Conservation (phyloP, 352 stramenopile genomes). For the Phytophthora boehmeriae region DNA sequence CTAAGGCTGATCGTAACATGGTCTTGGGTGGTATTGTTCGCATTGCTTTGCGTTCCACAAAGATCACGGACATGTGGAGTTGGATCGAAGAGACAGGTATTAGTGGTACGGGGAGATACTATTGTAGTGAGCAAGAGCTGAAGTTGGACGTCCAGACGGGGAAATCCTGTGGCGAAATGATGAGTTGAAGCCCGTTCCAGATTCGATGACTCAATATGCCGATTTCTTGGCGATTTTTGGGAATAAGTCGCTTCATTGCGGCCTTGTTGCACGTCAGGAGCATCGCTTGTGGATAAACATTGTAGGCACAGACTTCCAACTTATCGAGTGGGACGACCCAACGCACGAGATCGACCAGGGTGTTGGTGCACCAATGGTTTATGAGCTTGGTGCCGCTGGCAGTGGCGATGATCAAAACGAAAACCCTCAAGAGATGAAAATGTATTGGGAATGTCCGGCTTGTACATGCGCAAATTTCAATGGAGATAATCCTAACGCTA, state of each 20-base stretch:
- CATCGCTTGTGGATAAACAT: slow-evolving; percentile 91
- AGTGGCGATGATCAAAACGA: slow-evolving; percentile 12
- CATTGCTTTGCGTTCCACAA: slow-evolving; percentile 69
- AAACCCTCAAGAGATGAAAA: slow-evolving; percentile 66
- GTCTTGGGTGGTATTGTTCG: slow-evolving; percentile 72
- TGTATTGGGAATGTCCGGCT: slow-evolving; percentile 88
- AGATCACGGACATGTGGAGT: slow-evolving; percentile 62
- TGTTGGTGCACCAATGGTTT: slow-evolving; percentile 68
- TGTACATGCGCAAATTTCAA: slow-evolving; percentile 91
- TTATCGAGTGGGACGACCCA: slow-evolving; percentile 90
- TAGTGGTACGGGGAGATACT: slow-evolving; percentile 66
- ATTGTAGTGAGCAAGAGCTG: slow-evolving; percentile 76
- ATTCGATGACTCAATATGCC: slow-evolving; percentile 90
- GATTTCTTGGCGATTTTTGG: slow-evolving; percentile 89
- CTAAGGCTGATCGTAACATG: slow-evolving; percentile 33
- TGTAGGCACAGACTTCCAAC: slow-evolving; percentile 85
- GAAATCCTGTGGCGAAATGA: slow-evolving; percentile 93
- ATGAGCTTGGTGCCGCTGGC: slow-evolving; percentile 27
- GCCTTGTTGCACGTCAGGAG: slow-evolving; percentile 83
- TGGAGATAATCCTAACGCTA: slow-evolving; percentile 76
- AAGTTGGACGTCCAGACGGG: slow-evolving; percentile 88
- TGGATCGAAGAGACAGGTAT: slow-evolving; percentile 67
- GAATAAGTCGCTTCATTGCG: slow-evolving; percentile 87
- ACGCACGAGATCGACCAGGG: slow-evolving; percentile 79
- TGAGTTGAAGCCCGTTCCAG: slow-evolving; percentile 89